A percentile compares a stretch with the other conserved stretches of the same genome.
phyloP scores from a whole-genome alignment of 768 basidiomycete genomes.

The Panaeolus papilionaceus region DNA sequence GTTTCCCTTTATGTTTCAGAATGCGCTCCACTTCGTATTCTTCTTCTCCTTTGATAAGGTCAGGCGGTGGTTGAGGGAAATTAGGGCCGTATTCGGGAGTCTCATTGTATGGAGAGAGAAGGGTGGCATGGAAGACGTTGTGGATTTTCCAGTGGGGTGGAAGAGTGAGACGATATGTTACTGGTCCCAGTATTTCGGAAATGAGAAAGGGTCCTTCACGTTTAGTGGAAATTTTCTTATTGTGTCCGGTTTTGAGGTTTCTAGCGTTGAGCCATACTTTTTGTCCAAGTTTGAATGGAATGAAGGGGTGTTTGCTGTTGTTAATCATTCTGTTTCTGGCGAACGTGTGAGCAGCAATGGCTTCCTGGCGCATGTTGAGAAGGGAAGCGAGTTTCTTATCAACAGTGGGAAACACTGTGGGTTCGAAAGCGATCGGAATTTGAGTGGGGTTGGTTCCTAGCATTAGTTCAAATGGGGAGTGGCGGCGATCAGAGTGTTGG shows the following conservation, averaged over 20 bases:
- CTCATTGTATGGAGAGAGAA: constrained; percentile 12
- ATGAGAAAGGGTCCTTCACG: constrained; percentile 27
- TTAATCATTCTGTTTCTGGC: constrained; percentile 15
- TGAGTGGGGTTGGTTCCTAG: constrained; percentile 19
- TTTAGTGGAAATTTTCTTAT: constrained; percentile 19
- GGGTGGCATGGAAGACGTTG: constrained; percentile 26
- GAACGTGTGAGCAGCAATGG: too few species aligned
- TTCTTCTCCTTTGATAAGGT: constrained; percentile 13
- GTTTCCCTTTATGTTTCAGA: constrained; percentile 11
- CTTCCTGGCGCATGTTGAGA: too few species aligned
- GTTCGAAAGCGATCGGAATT: constrained; percentile 18
- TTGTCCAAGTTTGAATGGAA: constrained; percentile 18
- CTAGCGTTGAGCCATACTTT: not conserved
- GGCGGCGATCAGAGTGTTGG: constrained; percentile 21
- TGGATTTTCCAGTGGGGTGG: constrained; percentile 27
- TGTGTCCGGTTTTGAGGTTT: constrained; percentile 5
- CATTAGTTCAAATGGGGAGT: constrained; percentile 32
- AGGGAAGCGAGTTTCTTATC: not conserved
- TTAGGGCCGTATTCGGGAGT: constrained; percentile 12
- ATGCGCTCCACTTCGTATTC: constrained; percentile 24
- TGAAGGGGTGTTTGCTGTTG: not conserved
- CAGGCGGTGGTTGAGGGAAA: constrained; percentile 10
- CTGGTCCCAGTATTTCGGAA: constrained; percentile 20
- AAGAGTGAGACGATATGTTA: constrained; percentile 24
- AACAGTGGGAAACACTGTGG: constrained; percentile 18